These are phyloP conservation scores for Thermomucor indicae-seudaticae DNA, from an alignment of 371 early-diverging fungal genomes.

Conservation along the genomic window DNA sequence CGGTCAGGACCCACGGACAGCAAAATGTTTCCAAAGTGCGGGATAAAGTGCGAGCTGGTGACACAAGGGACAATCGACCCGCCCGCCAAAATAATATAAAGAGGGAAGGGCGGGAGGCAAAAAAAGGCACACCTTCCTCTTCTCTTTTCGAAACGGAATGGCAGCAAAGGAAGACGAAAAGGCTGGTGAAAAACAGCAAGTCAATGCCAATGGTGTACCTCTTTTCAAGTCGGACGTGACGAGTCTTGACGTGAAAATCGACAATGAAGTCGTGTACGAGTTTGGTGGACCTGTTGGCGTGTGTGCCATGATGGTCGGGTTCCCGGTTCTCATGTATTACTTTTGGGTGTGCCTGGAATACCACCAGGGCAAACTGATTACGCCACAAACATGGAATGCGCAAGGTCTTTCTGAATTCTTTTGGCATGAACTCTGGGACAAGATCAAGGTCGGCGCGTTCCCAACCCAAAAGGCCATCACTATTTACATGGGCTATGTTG, in stretches of 20 bases:
- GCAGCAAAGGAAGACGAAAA: conserved; percentile 1
- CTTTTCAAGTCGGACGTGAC: conserved; percentile 32
- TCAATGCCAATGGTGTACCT: conserved; percentile 36
- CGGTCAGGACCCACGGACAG: too few species aligned
- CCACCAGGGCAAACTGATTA: conserved; percentile 55
- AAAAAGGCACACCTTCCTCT: not conserved
- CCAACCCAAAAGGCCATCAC: conserved; percentile 52
- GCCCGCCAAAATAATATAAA: too few species aligned
- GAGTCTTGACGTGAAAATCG: conserved; percentile 47
- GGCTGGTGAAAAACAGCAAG: not conserved
- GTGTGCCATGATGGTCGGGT: conserved; percentile 66
- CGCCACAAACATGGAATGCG: conserved; percentile 38
- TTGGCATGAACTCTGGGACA: conserved; percentile 38
- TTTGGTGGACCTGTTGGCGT: conserved; percentile 73
- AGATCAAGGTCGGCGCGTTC: conserved; percentile 37
- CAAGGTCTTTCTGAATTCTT: conserved; percentile 37
- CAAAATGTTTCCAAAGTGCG: too few species aligned
- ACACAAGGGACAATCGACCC: too few species aligned
- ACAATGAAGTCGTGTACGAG: conserved; percentile 63
- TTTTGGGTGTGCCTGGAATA: conserved; percentile 68
- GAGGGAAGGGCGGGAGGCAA: too few species aligned
- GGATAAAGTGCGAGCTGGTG: too few species aligned
- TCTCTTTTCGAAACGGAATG: not conserved
- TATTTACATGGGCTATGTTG: conserved; percentile 57
- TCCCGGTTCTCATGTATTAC: conserved; percentile 72